Conservation (phyloP, 2,329 filamentous ascomycete species). For the Ascochyta viciae-villosae region DNA sequence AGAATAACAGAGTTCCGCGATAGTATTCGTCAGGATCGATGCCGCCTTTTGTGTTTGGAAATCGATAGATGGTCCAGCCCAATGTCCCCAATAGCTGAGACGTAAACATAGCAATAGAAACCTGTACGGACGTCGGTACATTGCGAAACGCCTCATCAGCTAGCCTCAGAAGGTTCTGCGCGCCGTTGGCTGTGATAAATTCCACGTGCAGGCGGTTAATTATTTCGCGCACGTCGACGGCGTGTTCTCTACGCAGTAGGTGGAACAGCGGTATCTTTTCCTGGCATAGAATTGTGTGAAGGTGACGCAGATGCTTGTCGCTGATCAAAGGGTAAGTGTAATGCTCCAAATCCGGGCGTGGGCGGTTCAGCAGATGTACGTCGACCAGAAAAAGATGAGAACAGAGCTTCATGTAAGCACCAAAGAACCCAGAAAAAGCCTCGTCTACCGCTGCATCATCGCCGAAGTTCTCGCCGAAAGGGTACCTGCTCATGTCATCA, state of each 20-base stretch:
- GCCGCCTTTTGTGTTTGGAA: conserved; percentile 9
- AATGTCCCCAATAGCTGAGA: conserved; percentile 30
- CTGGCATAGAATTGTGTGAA: conserved; percentile 32
- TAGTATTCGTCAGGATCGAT: conserved; percentile 30
- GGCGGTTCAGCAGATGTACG: conserved; percentile 27
- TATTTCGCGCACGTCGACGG: conserved; percentile 29
- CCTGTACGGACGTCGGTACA: conserved; percentile 22
- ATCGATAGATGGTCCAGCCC: conserved; percentile 32
- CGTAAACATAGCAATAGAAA: conserved; percentile 24
- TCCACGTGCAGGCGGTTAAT: conserved; percentile 26
- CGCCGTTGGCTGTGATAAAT: conserved; percentile 36
- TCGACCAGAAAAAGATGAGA: conserved; percentile 38
- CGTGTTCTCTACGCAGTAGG: conserved; percentile 39
- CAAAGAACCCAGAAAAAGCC: conserved; percentile 37
- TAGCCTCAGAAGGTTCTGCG: conserved; percentile 35
- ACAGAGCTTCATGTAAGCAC: conserved; percentile 38
- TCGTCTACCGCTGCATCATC: conserved; percentile 33
- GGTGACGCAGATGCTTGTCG: conserved; percentile 39
- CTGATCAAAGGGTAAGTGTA: conserved; percentile 31
- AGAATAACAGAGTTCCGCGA: conserved; percentile 31
- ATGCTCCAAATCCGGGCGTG: conserved; percentile 20
- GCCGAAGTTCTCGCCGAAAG: conserved; percentile 38
- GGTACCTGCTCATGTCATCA: conserved; percentile 31
- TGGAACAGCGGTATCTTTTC: conserved; percentile 36
- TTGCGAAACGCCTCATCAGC: conserved; percentile 31